Evolutionary conservation across 202 grass and related monocot genomes (phyloP).

Genomic region (Musa balbisiana): DNA sequence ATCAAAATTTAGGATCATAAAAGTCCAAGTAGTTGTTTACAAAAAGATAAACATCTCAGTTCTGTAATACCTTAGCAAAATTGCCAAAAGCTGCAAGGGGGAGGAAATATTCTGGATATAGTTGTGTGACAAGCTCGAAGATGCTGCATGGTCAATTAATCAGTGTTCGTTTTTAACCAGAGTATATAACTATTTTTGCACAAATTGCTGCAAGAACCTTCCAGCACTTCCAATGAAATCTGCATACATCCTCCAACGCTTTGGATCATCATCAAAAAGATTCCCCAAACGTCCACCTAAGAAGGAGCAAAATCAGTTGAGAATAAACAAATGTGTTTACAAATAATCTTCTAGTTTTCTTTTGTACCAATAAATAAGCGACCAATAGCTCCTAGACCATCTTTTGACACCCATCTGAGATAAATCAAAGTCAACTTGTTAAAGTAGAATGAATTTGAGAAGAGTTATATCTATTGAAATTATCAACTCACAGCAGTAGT

Average conservation of each 20-base stretch:
- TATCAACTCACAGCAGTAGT: not conserved
- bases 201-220: slow-evolving; percentile 45
- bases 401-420: slow-evolving; percentile 91
- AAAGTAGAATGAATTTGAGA: not conserved
- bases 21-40: not conserved
- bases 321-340: slow-evolving; percentile 20
- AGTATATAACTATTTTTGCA: slow-evolving; percentile 15
- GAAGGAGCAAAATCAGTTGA: slow-evolving; percentile 18
- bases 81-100: slow-evolving; percentile 84
- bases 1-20: not conserved
- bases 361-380: slow-evolving; percentile 80
- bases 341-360: not conserved
- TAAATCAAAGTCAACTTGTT: slow-evolving; percentile 18
- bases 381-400: slow-evolving; percentile 86
- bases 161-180: slow-evolving; percentile 12
- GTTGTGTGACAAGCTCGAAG: slow-evolving; percentile 70
- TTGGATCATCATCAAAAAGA: slow-evolving; percentile 94
- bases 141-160: slow-evolving; percentile 42
- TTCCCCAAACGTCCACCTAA: slow-evolving; percentile 83
- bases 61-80: slow-evolving; percentile 64
- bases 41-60: not conserved
- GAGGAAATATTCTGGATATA: slow-evolving; percentile 89
- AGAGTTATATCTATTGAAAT: not conserved
- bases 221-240: slow-evolving; percentile 93
- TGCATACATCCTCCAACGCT: slow-evolving; percentile 95